These are phyloP conservation scores for Taiwanofungus camphoratus DNA, from an alignment of 1,284 basidiomycete species.

Conservation along the genomic window DNA sequence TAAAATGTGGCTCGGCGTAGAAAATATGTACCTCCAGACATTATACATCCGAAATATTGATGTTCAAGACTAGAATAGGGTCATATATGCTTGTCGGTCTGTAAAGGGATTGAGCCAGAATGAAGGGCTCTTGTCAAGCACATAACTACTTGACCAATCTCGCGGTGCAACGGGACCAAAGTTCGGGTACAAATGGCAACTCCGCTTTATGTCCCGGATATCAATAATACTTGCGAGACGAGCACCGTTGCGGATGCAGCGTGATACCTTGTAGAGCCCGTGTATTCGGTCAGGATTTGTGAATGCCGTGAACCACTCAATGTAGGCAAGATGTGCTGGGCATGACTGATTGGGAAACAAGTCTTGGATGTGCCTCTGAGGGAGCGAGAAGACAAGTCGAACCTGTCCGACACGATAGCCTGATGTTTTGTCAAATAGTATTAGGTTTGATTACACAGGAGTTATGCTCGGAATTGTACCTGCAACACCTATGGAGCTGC, in stretches of 20 bases:
- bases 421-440: not conserved
- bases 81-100: too few species aligned
- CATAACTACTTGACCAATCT: slow-evolving; percentile 28
- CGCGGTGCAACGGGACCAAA: slow-evolving; percentile 15
- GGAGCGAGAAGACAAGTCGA: slow-evolving; percentile 13
- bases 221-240: slow-evolving; percentile 22
- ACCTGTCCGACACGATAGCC: slow-evolving; percentile 17
- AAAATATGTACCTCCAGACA: too few species aligned
- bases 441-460: not conserved
- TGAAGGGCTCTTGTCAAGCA: slow-evolving; percentile 10
- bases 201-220: slow-evolving; percentile 19
- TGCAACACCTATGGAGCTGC: not conserved
- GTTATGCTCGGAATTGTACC: not conserved
- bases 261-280: slow-evolving; percentile 15
- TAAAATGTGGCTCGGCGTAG: too few species aligned
- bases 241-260: slow-evolving; percentile 10
- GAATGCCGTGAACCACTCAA: slow-evolving; percentile 30
- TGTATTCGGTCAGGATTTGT: slow-evolving; percentile 5
- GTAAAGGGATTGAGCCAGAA: not conserved
- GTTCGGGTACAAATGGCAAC: slow-evolving; percentile 25
- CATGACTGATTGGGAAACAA: slow-evolving; percentile 11
- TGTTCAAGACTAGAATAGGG: too few species aligned
- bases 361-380: not conserved
- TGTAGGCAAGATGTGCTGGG: slow-evolving; percentile 24
- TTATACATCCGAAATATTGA: too few species aligned